phyloP scores from a whole-genome alignment of 2,329 filamentous ascomycete genomes.

The Pseudopithomyces chartarum region DNA sequence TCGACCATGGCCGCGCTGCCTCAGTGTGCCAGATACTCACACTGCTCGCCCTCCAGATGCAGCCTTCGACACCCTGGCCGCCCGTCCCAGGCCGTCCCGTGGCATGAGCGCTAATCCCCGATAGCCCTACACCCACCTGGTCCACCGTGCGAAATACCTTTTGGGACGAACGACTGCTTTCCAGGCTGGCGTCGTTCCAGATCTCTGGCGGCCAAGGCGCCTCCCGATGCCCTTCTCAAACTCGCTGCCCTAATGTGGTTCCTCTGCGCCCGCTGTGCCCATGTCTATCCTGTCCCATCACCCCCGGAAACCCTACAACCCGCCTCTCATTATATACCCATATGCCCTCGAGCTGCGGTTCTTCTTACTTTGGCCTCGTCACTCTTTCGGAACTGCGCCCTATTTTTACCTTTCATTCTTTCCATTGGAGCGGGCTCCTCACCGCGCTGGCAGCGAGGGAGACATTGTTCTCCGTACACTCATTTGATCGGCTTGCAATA shows the following conservation, averaged over 20 bases:
- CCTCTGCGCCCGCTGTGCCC: constrained; percentile 42
- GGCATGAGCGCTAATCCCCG: constrained; percentile 21
- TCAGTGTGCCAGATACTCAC: constrained; percentile 37
- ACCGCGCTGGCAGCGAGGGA: constrained; percentile 46
- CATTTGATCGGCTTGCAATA: constrained; percentile 33
- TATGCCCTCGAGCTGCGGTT: constrained; percentile 35
- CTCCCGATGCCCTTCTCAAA: constrained; percentile 47
- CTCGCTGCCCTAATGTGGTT: constrained; percentile 39
- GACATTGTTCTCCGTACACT: constrained; percentile 46
- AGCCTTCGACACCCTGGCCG: constrained; percentile 18
- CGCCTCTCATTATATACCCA: constrained; percentile 43
- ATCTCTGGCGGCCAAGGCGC: constrained; percentile 49
- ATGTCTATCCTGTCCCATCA: constrained; percentile 37
- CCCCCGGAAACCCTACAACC: constrained; percentile 37
- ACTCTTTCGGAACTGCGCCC: constrained; percentile 43
- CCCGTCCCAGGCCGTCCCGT: constrained; percentile 16
- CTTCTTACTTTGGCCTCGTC: constrained; percentile 46
- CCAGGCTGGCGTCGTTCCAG: constrained; percentile 46
- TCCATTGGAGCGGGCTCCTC: constrained; percentile 47
- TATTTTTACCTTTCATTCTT: constrained; percentile 28
- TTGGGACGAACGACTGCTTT: constrained; percentile 46
- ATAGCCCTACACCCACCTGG: constrained; percentile 41
- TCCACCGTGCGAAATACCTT: constrained; percentile 37
- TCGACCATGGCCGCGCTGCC: constrained; percentile 22
- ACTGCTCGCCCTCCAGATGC: constrained; percentile 29